These are phyloP conservation scores for Sporisorium scitamineum DNA, from an alignment of 1,284 basidiomycete genomes.

Conservation along the genomic window DNA sequence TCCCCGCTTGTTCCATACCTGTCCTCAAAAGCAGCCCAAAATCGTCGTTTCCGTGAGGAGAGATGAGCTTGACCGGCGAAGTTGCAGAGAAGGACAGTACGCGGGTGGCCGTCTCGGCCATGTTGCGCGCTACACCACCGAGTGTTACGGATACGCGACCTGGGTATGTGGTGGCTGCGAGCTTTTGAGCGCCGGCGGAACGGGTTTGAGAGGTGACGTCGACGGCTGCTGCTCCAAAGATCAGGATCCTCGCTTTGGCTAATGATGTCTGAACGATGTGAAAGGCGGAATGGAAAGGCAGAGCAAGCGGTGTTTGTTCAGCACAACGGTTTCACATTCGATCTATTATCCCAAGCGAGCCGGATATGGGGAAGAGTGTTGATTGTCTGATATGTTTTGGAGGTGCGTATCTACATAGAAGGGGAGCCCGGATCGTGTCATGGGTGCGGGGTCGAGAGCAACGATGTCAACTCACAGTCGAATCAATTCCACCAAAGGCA, in stretches of 20 bases:
- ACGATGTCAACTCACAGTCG: conserved; percentile 31
- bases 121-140: conserved; percentile 93
- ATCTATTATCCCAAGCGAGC: no score
- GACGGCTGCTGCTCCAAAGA: conserved; percentile 64
- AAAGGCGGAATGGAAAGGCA: background rate
- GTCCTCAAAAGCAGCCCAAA: conserved; percentile 73
- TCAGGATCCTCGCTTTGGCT: conserved; percentile 30
- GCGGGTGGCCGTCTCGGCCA: conserved; percentile 87
- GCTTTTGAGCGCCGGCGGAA: conserved; percentile 4
- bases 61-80: conserved; percentile 68
- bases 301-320: conserved; percentile 14
- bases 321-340: conserved; percentile 14
- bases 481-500: conserved; percentile 27
- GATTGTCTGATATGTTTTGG: background rate
- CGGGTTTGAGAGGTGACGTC: conserved; percentile 59
- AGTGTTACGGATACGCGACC: conserved; percentile 80
- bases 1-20: conserved; percentile 76
- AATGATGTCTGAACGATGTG: background rate
- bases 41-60: conserved; percentile 69
- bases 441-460: background rate
- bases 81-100: conserved; percentile 70
- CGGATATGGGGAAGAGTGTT: background rate
- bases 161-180: conserved; percentile 77
- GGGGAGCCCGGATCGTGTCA: background rate
- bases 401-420: conserved; percentile 23